phyloP scores from a whole-genome alignment of 306 rosid species.

The Senna tora region DNA sequence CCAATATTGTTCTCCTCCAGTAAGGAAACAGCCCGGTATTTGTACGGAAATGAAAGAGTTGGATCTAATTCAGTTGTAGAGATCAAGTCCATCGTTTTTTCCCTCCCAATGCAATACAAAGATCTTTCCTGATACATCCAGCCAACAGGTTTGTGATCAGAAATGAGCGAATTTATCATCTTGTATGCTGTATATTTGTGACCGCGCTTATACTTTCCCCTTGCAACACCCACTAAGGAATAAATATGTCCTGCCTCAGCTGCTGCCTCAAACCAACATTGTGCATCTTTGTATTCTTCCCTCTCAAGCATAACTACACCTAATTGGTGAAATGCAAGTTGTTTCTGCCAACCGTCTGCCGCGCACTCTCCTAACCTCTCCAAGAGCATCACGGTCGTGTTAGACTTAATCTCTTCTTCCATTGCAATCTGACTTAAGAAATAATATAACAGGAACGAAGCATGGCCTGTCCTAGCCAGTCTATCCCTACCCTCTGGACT shows the following conservation, averaged over 20 bases:
- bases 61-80: constrained; percentile 83
- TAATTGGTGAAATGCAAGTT: constrained; percentile 74
- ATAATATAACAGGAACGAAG: constrained; percentile 72
- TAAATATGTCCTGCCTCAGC: constrained; percentile 74
- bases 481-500: constrained; percentile 71
- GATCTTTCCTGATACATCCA: constrained; percentile 97
- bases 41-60: constrained; percentile 77
- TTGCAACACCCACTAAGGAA: constrained; percentile 79
- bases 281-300: constrained; percentile 79
- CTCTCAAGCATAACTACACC: constrained; percentile 90
- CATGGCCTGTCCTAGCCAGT: constrained; percentile 59
- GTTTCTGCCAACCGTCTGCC: constrained; percentile 73
- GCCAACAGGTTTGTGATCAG: constrained; percentile 68
- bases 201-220: constrained; percentile 83
- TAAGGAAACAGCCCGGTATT: constrained; percentile 63
- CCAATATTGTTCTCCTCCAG: constrained; percentile 65
- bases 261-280: constrained; percentile 70
- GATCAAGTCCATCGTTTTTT: constrained; percentile 71
- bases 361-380: constrained; percentile 86
- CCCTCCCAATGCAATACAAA: constrained; percentile 71
- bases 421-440: constrained; percentile 75
- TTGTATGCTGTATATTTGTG: constrained; percentile 79
- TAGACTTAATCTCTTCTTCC: constrained; percentile 86
- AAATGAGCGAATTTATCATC: constrained; percentile 67
- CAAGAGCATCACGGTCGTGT: constrained; percentile 79